Base-by-base conservation (phyloP, 2,329 filamentous ascomycete genomes). In the Colletotrichum chrysophilum region DNA sequence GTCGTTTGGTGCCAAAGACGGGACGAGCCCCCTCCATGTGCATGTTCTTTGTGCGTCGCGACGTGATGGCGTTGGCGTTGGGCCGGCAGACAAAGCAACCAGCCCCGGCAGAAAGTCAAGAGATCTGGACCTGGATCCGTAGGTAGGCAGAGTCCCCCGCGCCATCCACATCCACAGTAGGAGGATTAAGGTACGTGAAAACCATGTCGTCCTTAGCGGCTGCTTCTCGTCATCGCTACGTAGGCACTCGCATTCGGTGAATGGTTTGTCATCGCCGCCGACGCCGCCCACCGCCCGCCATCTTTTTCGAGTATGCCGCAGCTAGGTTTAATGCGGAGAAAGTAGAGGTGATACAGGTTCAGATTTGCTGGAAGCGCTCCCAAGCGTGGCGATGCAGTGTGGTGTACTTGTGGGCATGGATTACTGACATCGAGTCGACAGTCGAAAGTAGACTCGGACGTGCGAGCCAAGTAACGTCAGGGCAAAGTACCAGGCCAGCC, bases 11-110 rank as follows among this genome's bases (percentile, higher is more conserved):
- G 66, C 24, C 52, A 65, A 38, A 73, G 56, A 75, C 62, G 64
- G 73, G 73, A 73, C 28, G 73, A 75, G 73, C 70, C 64, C 48
- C 70, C 34, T 68, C 36, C 58, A 75, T 73, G 43, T 64, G 73
- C 73, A 48, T 14, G 73, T 60, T 75, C 73, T 73, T 68, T 73
- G 70, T 75, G 43, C 58, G 70, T 64, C 32, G 73, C 48, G 56
- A 62, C 30, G 64, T 48, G 64, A 34, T 38, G 34, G 48, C 52
- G 67, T 36, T 38, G 61, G 72, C 34, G 34, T 36, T 66, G 67
- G n/a, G 28, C 21, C 26, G 24, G 58, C 34, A 55, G 38, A 62
- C 55, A 34, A 70, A 62, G 56, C 26, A 34, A 10, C 3, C 52
- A 71, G 68, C 21, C 56, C 16, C 9, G 14, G 70, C 30, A 61